Conservation (phyloP, 352 stramenopile genomes). For the Hyaloperonospora brassicae region DNA sequence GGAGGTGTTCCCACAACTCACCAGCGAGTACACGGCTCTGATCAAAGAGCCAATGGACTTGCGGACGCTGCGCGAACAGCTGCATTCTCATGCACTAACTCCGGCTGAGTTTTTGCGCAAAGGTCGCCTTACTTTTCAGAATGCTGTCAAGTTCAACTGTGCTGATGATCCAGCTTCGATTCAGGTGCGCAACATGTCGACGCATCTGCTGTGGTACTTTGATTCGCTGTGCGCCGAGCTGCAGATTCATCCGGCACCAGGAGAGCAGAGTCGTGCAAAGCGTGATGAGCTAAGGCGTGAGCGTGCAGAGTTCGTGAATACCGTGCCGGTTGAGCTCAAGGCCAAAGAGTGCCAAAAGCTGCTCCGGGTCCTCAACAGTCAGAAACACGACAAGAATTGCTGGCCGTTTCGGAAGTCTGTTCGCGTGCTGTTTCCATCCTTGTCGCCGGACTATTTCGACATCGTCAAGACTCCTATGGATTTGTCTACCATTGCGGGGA, state of each 20-base stretch:
- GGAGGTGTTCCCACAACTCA: constrained; percentile 66
- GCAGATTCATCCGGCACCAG: constrained; percentile 24
- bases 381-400: constrained; percentile 83
- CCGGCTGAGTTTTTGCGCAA: constrained; percentile 60
- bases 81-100: constrained; percentile 45
- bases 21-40: constrained; percentile 49
- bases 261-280: constrained; percentile 25
- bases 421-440: constrained; percentile 56
- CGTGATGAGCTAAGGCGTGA: constrained; percentile 45
- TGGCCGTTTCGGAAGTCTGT: constrained; percentile 82
- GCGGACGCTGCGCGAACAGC: constrained; percentile 56
- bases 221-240: constrained; percentile 72
- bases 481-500: constrained; percentile 60
- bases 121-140: constrained; percentile 70
- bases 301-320: constrained; percentile 41
- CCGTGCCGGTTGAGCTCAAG: constrained; percentile 63
- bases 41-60: constrained; percentile 80
- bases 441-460: constrained; percentile 72
- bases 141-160: constrained; percentile 78
- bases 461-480: constrained; percentile 82
- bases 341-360: constrained; percentile 76
- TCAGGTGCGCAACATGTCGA: constrained; percentile 77
- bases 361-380: constrained; percentile 69
- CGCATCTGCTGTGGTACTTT: constrained; percentile 78
- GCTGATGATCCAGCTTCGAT: constrained; percentile 56